A percentile compares a stretch with the other conserved stretches of the same genome.
Conservation (phyloP, 306 rosid species). For the Begonia loranthoides region DNA sequence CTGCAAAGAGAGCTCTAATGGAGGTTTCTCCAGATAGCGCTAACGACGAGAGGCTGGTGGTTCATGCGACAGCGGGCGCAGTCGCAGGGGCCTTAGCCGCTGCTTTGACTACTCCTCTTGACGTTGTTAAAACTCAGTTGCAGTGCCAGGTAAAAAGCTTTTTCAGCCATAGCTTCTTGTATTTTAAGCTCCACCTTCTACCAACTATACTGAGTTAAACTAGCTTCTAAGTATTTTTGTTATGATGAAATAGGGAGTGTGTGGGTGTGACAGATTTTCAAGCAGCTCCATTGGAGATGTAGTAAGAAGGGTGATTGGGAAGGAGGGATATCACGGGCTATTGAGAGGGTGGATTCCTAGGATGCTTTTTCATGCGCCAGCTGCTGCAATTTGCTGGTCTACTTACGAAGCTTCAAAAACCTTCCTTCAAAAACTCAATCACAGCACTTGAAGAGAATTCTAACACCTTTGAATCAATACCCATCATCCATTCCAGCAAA, state of each 20-base stretch:
- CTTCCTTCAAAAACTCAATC: slow-evolving; percentile 27
- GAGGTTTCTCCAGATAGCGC: slow-evolving; percentile 41
- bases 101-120: slow-evolving; percentile 57
- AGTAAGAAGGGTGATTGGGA: slow-evolving; percentile 15
- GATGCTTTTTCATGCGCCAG: slow-evolving; percentile 56
- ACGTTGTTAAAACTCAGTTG: slow-evolving; percentile 72
- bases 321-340: slow-evolving; percentile 36
- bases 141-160: slow-evolving; percentile 56
- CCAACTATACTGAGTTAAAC: background rate
- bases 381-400: slow-evolving; percentile 59
- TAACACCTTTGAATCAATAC: no score
- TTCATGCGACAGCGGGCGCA: slow-evolving; percentile 80
- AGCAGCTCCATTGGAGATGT: slow-evolving; percentile 35
- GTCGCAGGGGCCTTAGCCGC: slow-evolving; percentile 70
- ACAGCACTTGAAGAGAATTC: background rate
- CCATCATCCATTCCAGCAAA: no score
- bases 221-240: no score
- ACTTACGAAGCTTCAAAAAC: slow-evolving; percentile 47
- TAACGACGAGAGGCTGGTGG: slow-evolving; percentile 31
- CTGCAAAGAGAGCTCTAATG: slow-evolving; percentile 37
- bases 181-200: background rate
- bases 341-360: slow-evolving; percentile 39
- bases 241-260: slow-evolving; percentile 23
- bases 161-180: background rate
- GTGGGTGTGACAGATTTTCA: slow-evolving; percentile 34